phyloP scores from a whole-genome alignment of 768 basidiomycete species.

The Ramaria rubella region DNA sequence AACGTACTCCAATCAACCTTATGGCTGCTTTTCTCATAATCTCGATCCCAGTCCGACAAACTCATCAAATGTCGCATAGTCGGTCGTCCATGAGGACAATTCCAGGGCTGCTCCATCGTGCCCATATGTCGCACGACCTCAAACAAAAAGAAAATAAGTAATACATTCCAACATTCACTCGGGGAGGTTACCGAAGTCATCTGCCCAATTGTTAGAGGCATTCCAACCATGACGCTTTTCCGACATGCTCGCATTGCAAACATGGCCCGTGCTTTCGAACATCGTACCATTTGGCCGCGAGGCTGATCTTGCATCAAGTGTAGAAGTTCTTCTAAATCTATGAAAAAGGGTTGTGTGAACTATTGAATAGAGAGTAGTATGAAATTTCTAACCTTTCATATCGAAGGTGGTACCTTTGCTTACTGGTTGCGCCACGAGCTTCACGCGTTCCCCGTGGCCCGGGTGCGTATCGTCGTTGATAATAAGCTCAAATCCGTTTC shows the following conservation, averaged over 20 bases:
- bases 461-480: slow-evolving; percentile 42
- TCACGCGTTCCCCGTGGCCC: slow-evolving; percentile 40
- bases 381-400: slow-evolving; percentile 56
- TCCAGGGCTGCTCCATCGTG: slow-evolving; percentile 80
- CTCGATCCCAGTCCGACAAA: background rate
- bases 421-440: slow-evolving; percentile 75
- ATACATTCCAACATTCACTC: slow-evolving; percentile 18
- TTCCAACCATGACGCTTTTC: slow-evolving; percentile 95
- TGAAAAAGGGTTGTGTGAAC: background rate
- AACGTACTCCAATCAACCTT: slow-evolving; percentile 1
- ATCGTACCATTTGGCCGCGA: slow-evolving; percentile 77
- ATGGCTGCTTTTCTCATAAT: background rate
- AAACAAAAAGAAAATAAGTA: slow-evolving; percentile 16
- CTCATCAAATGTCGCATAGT: slow-evolving; percentile 30
- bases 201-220: slow-evolving; percentile 63
- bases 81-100: slow-evolving; percentile 81
- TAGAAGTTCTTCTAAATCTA: slow-evolving; percentile 91
- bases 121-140: slow-evolving; percentile 79
- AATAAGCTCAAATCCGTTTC: slow-evolving; percentile 86
- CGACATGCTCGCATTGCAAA: slow-evolving; percentile 95
- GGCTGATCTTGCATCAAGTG: slow-evolving; percentile 77
- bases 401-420: slow-evolving; percentile 90
- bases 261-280: slow-evolving; percentile 90
- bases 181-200: slow-evolving; percentile 56
- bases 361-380: background rate